A percentile compares a stretch with the other conserved stretches of the same genome.
These are phyloP conservation scores for Phytophthora constricta DNA, from an alignment of 352 stramenopile species.

Conservation along the genomic window DNA sequence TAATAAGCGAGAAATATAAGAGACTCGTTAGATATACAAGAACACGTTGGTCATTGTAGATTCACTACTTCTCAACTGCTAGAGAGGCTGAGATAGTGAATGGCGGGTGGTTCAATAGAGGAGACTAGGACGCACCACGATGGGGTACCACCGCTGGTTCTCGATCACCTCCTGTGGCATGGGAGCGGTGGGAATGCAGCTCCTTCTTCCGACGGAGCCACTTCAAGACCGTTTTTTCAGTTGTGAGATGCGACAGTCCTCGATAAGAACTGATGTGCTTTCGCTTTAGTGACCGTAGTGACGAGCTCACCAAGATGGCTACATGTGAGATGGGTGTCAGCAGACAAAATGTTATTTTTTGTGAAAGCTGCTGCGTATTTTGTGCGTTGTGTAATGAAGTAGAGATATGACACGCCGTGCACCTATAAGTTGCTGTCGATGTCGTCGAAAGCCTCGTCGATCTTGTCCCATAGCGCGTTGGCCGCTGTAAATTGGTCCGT, in stretches of 20 bases:
- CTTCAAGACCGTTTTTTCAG: constrained; percentile 16
- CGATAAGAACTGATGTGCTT: not conserved
- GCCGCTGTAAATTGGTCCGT: constrained; percentile 62
- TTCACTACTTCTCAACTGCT: constrained; percentile 1
- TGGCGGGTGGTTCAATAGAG: not conserved
- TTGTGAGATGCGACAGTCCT: constrained; percentile 19
- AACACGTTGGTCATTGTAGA: constrained; percentile 11
- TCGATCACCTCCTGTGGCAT: constrained; percentile 81
- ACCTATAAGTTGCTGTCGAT: constrained; percentile 56
- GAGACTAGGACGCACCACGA: constrained; percentile 58
- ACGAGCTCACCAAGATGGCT: constrained; percentile 2
- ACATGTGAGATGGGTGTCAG: not conserved
- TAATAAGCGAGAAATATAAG: constrained; percentile 1
- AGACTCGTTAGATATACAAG: not conserved
- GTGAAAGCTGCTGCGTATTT: no score
- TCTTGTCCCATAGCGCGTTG: constrained; percentile 73
- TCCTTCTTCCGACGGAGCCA: constrained; percentile 9
- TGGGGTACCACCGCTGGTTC: constrained; percentile 87
- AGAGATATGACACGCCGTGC: not conserved
- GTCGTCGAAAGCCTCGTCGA: constrained; percentile 72
- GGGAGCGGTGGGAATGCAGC: not conserved
- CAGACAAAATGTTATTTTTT: no score
- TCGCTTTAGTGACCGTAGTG: no score
- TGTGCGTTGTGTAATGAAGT: not conserved
- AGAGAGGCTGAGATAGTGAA: not conserved